Evolutionary conservation across 2,329 filamentous ascomycete species (phyloP).

Genomic region (Sarocladium kiliense): DNA sequence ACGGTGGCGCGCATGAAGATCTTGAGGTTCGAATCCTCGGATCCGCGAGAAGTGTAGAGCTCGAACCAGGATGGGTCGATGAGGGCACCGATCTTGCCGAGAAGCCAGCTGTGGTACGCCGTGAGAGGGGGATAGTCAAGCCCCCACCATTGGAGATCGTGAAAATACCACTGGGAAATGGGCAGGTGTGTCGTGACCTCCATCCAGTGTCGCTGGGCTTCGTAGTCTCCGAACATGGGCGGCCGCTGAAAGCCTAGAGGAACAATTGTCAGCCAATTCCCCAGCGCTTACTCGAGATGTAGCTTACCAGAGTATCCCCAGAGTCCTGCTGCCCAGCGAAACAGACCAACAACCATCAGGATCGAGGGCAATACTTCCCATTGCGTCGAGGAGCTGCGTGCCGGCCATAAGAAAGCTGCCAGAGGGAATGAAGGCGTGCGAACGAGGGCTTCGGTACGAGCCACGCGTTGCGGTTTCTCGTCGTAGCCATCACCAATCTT

Average conservation of each 20-base stretch:
- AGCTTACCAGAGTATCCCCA: conserved; percentile 87
- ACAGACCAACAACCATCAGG: conserved; percentile 84
- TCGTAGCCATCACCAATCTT: conserved; percentile 34
- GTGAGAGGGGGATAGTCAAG: conserved; percentile 96
- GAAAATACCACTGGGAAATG: conserved; percentile 94
- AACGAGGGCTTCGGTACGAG: conserved; percentile 37
- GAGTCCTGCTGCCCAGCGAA: conserved; percentile 85
- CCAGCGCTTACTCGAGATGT: not conserved
- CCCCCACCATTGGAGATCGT: conserved; percentile 96
- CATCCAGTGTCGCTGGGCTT: conserved; percentile 99
- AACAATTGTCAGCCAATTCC: not conserved
- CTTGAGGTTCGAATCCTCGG: conserved; percentile 75
- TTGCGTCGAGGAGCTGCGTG: conserved; percentile 77
- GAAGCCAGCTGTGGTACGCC: conserved; percentile 96
- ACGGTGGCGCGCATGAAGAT: conserved; percentile 95
- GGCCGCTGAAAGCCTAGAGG: conserved; percentile 66
- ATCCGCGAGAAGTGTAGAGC: conserved; percentile 74
- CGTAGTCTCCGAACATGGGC: conserved; percentile 94
- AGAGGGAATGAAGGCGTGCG: conserved; percentile 77
- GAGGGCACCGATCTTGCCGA: conserved; percentile 75
- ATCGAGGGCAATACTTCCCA: conserved; percentile 88
- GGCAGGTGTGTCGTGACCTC: conserved; percentile 87
- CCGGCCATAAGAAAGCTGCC: conserved; percentile 91
- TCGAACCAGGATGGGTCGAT: conserved; percentile 86
- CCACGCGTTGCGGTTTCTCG: not conserved